Conservation (phyloP, 805 yeast genomes). For the Kluyveromyces dobzhanskii region DNA sequence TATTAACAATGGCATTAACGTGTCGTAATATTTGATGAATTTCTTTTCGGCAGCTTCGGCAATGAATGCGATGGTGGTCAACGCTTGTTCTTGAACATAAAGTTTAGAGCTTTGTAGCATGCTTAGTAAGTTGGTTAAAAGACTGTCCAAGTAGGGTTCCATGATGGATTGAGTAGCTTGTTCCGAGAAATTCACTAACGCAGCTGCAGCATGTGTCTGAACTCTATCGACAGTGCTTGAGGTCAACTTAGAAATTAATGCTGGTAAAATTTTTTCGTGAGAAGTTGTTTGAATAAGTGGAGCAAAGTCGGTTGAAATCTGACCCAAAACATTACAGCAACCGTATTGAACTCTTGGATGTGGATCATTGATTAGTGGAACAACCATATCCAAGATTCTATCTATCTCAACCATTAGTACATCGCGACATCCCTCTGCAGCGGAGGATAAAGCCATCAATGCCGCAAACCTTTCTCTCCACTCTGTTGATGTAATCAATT, state of each 20-base stretch:
- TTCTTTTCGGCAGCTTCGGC: slow-evolving; percentile 93
- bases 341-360: slow-evolving; percentile 97
- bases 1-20: slow-evolving; percentile 82
- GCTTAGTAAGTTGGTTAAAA: slow-evolving; percentile 64
- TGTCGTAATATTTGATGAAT: slow-evolving; percentile 86
- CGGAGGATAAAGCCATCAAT: slow-evolving; percentile 90
- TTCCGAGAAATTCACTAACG: slow-evolving; percentile 90
- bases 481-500: slow-evolving; percentile 61
- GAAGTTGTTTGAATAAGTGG: slow-evolving; percentile 76
- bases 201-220: slow-evolving; percentile 98
- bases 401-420: slow-evolving; percentile 76
- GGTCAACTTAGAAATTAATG: slow-evolving; percentile 72
- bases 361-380: slow-evolving; percentile 76
- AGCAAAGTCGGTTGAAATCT: slow-evolving; percentile 93
- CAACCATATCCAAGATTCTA: slow-evolving; percentile 69
- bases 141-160: slow-evolving; percentile 85
- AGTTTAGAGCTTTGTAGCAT: slow-evolving; percentile 78
- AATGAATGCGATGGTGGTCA: slow-evolving; percentile 92
- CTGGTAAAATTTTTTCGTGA: slow-evolving; percentile 76
- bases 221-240: slow-evolving; percentile 77
- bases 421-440: slow-evolving; percentile 95
- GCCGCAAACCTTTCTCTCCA: slow-evolving; percentile 98
- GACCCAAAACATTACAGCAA: slow-evolving; percentile 94
- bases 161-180: slow-evolving; percentile 78
- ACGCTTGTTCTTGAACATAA: slow-evolving; percentile 94